Conservation (phyloP, 192 early-diverging fungal species). For the Backusella psychrophila region DNA sequence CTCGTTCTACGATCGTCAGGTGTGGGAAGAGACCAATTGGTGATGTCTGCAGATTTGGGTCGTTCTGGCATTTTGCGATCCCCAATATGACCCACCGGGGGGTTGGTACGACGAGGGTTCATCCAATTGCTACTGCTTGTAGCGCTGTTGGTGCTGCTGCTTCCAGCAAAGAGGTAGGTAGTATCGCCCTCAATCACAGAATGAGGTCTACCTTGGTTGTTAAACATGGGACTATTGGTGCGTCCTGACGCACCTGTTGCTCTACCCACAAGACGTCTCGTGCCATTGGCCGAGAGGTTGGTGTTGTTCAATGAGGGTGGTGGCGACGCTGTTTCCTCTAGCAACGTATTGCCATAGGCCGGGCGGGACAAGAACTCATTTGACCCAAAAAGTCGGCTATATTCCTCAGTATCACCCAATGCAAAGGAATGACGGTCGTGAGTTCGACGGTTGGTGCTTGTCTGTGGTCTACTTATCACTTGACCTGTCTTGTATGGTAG, state of each 20-base stretch:
- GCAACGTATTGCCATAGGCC: neutral
- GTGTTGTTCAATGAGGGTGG: neutral
- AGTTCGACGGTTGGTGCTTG: slow-evolving; percentile 19
- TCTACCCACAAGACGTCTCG: neutral
- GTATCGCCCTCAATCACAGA: slow-evolving; percentile 36
- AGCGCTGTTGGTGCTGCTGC: neutral
- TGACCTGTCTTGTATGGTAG: slow-evolving; percentile 39
- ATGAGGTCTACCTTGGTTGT: slow-evolving; percentile 21
- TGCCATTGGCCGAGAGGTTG: neutral
- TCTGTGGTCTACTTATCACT: slow-evolving; percentile 17
- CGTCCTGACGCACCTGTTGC: slow-evolving; percentile 11
- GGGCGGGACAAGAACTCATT: neutral
- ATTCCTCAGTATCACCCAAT: slow-evolving; percentile 33
- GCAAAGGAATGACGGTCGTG: slow-evolving; percentile 38
- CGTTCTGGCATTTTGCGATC: slow-evolving; percentile 24
- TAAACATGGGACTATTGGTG: slow-evolving; percentile 2
- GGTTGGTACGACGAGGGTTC: neutral
- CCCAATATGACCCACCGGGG: slow-evolving; percentile 24
- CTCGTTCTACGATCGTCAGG: slow-evolving; percentile 14
- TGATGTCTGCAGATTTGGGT: slow-evolving; percentile 26
- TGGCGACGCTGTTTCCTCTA: neutral
- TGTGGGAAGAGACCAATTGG: slow-evolving; percentile 20
- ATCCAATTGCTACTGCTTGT: neutral
- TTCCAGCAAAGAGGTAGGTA: slow-evolving; percentile 6
- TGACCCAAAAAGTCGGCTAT: slow-evolving; percentile 14